phyloP scores from a whole-genome alignment of 108 stramenopile species.

The Chaetoceros muelleri region DNA sequence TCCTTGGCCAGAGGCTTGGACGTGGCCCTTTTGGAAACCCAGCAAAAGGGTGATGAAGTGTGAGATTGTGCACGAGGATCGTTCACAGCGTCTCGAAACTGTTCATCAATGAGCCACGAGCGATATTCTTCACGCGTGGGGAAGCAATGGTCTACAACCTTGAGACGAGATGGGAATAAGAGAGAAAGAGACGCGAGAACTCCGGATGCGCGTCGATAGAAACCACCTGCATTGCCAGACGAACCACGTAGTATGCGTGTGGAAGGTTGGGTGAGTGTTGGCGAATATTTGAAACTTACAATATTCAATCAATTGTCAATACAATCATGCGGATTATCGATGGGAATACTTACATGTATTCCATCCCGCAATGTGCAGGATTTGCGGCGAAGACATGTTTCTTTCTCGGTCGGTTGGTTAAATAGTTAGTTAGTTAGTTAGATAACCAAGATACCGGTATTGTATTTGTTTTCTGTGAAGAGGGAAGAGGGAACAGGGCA shows the following conservation, averaged over 20 bases:
- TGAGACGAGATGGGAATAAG: constrained; percentile 59
- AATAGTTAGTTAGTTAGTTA: too few relatives aligned
- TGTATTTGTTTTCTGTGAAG: too few relatives aligned
- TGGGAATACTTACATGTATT: constrained; percentile 24
- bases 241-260: neutral
- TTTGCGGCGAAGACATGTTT: constrained; percentile 14
- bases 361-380: constrained; percentile 40
- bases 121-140: constrained; percentile 54
- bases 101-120: constrained; percentile 58
- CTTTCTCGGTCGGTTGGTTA: too few relatives aligned
- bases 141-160: constrained; percentile 66
- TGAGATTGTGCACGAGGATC: constrained; percentile 30
- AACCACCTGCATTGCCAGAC: constrained; percentile 41
- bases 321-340: neutral
- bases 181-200: constrained; percentile 67
- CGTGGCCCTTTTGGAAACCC: constrained; percentile 30
- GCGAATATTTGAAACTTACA: neutral
- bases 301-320: neutral
- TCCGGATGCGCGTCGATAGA: constrained; percentile 57
- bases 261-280: neutral
- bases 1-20: constrained; percentile 18
- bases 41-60: constrained; percentile 58
- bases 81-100: constrained; percentile 32
- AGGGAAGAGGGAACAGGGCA: too few relatives aligned
- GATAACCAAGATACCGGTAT: too few relatives aligned